Conservation (phyloP, 352 stramenopile species). For the Hyaloperonospora arabidopsidis region DNA sequence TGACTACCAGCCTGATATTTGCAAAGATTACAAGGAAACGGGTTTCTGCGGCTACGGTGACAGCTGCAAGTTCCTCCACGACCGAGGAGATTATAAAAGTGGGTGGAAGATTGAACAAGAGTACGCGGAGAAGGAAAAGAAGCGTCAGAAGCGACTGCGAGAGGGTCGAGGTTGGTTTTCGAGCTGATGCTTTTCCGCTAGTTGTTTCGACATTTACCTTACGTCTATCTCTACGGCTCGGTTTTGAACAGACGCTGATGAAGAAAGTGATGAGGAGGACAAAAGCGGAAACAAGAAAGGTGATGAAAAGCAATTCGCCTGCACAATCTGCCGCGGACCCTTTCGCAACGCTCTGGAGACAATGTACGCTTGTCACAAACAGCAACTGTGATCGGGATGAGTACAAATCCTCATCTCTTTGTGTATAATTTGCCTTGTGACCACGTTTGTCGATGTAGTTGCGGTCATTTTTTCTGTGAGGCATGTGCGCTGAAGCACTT, state of each 20-base stretch:
- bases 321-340: slow-evolving; percentile 89
- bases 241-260: slow-evolving; percentile 28
- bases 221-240: neutral
- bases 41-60: slow-evolving; percentile 97
- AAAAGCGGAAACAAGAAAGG: slow-evolving; percentile 61
- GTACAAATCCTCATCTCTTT: neutral
- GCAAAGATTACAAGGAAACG: slow-evolving; percentile 99
- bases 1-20: slow-evolving; percentile 97
- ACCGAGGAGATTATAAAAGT: slow-evolving; percentile 95
- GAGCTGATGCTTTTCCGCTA: neutral
- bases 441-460: slow-evolving; percentile 34
- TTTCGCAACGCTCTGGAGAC: slow-evolving; percentile 94
- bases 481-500: slow-evolving; percentile 85
- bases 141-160: slow-evolving; percentile 27
- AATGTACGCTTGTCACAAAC: slow-evolving; percentile 27
- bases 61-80: slow-evolving; percentile 97
- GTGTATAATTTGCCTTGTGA: neutral
- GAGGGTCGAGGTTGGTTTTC: neutral
- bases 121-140: slow-evolving; percentile 67
- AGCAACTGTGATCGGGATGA: neutral
- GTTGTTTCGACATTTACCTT: neutral
- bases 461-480: slow-evolving; percentile 95
- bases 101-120: slow-evolving; percentile 97
- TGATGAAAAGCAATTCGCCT: slow-evolving; percentile 88
- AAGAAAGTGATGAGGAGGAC: slow-evolving; percentile 53